Percentiles rank a stretch among this genome's conserved stretches.
phyloP scores from a whole-genome alignment of 352 stramenopile species.

The Globisporangium carolinianum region DNA sequence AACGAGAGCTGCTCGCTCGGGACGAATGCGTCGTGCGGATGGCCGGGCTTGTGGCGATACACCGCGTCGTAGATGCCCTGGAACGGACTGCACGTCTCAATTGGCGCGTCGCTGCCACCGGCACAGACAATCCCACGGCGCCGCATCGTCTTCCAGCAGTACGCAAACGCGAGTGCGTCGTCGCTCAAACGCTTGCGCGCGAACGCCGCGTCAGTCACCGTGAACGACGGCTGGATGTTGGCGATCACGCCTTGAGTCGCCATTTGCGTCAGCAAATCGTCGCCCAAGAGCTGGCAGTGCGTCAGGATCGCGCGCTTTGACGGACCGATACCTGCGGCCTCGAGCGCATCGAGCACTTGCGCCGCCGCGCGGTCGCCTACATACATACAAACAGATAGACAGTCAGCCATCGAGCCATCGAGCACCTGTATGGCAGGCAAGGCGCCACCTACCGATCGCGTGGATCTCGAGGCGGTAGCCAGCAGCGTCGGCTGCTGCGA shows the following conservation, averaged over 20 bases:
- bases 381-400: background rate
- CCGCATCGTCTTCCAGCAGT: slow-evolving; percentile 85
- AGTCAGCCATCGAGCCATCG: too few species aligned
- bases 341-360: slow-evolving; percentile 67
- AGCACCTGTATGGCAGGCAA: too few species aligned
- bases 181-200: slow-evolving; percentile 66
- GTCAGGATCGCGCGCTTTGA: slow-evolving; percentile 80
- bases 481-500: slow-evolving; percentile 38
- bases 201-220: slow-evolving; percentile 80
- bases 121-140: slow-evolving; percentile 64
- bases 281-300: slow-evolving; percentile 84
- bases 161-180: slow-evolving; percentile 53
- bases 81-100: slow-evolving; percentile 85
- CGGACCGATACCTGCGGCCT: slow-evolving; percentile 31
- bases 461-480: slow-evolving; percentile 86
- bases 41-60: slow-evolving; percentile 50
- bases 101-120: slow-evolving; percentile 77
- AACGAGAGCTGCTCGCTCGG: slow-evolving; percentile 67
- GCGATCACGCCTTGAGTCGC: slow-evolving; percentile 65
- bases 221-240: slow-evolving; percentile 87
- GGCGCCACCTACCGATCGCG: slow-evolving; percentile 60
- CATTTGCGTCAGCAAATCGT: slow-evolving; percentile 71
- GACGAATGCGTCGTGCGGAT: slow-evolving; percentile 45
- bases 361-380: slow-evolving; percentile 62
- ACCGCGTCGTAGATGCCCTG: slow-evolving; percentile 87